Evolutionary conservation across 2,329 filamentous ascomycete species (phyloP).

Genomic region (Orbilia quercus): DNA sequence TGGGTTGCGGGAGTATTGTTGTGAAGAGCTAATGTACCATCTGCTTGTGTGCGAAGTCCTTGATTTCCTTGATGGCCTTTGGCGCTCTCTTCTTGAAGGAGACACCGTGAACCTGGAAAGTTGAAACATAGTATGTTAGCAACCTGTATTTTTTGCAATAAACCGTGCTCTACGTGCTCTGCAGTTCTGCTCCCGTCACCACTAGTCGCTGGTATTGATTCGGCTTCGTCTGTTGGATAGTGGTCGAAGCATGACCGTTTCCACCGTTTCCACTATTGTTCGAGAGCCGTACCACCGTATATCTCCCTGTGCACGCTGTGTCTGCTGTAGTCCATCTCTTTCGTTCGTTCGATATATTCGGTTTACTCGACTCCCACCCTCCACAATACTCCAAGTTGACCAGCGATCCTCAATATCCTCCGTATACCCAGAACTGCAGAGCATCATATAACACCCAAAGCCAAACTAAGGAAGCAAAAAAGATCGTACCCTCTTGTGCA

Average conservation of each 20-base stretch:
- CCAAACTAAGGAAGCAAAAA: slow-evolving; percentile 29
- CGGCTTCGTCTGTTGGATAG: slow-evolving; percentile 1
- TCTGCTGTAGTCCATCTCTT: too few relatives aligned
- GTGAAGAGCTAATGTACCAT: slow-evolving; percentile 78
- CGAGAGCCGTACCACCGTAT: not conserved
- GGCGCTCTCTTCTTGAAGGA: slow-evolving; percentile 99
- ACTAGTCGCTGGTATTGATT: not conserved
- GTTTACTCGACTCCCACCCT: not conserved
- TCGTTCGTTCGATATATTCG: too few relatives aligned
- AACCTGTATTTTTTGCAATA: too few relatives aligned
- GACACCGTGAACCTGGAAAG: slow-evolving; percentile 86
- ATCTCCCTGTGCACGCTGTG: too few relatives aligned
- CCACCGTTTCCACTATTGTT: not conserved
- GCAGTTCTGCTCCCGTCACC: not conserved
- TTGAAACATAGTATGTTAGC: slow-evolving; percentile 58
- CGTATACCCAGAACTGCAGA: slow-evolving; percentile 48
- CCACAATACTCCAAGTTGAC: not conserved
- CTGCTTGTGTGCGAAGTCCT: slow-evolving; percentile 87
- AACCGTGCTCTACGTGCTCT: too few relatives aligned
- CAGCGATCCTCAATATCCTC: not conserved
- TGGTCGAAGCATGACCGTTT: not conserved
- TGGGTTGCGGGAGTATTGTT: not conserved
- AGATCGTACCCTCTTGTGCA: slow-evolving; percentile 93
- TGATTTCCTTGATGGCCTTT: slow-evolving; percentile 99
- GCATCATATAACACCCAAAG: slow-evolving; percentile 38